Base-by-base conservation (phyloP, 495 filamentous ascomycete species). In the Aspergillus heteromorphus region DNA sequence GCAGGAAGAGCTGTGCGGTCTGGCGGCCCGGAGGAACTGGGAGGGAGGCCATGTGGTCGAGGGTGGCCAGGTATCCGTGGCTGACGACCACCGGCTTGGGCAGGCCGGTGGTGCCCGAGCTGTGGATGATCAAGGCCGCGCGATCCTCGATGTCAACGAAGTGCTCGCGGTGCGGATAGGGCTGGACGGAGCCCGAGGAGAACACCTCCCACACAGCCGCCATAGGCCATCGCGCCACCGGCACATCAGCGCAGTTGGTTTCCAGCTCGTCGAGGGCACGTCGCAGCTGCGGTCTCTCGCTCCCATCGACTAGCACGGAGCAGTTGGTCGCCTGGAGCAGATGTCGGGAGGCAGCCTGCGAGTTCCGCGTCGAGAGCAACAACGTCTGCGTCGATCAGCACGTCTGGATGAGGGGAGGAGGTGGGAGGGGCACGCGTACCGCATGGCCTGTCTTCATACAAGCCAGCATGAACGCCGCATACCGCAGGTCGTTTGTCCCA, bases 101-200 rank as follows among this genome's bases (percentile, higher is more conserved):
- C 6, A 61, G 36, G 1, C 64, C 62, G n/a, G 82, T 84, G 27
- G 79, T 79, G 6, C 82, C 82, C 21, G 80, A 83, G 2, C 81
- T 84, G 52, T 86, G 83, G 17, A 84, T 54, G 16, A 82, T 62
- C 4, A 78, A 8, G 6, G 76, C 58, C 7, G 75, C 6, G 1
- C 74, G 53, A 0, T 80, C 77, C 14, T 83, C 77, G 55, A 72
- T 72, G 47, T 65, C 57, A 1, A 49, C 40, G 52, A 65, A 69
- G 0, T 45, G 58, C 40, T 62, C 71, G 2, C 51, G 30, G 21
- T 65, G 70, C 1, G 61, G 53, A 49, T 65, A 66, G 2, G 42
- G 13, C 6, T 18, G 0, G 36, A 48, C 27, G 0, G 48, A 40
- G 3, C 14, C 9, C 8, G 21, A 62, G 9, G 17, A 9, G 27